Evolutionary conservation across 305 asterid genomes (phyloP).

Genomic region (Fraxinus sp.): DNA sequence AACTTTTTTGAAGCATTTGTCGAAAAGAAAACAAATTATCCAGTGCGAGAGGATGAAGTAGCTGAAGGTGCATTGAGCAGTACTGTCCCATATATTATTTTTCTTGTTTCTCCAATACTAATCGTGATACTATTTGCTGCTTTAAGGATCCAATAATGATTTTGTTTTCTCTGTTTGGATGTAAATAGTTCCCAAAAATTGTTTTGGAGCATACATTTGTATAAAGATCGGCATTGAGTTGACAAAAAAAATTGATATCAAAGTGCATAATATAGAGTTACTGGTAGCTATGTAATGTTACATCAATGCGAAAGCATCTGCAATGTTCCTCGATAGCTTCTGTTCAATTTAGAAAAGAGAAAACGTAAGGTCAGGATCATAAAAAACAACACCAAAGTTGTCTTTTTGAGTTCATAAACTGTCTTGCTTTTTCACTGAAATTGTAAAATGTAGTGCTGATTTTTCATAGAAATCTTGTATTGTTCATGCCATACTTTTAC

Average conservation of each 20-base stretch:
- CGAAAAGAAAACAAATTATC: conserved; percentile 40
- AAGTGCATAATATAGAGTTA: neutral
- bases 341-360: no score
- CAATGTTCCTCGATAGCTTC: neutral
- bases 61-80: conserved; percentile 52
- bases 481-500: neutral
- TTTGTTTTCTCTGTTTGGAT: neutral
- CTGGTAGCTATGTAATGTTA: neutral
- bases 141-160: conserved; percentile 22
- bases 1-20: conserved; percentile 79
- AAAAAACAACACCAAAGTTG: neutral
- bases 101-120: conserved; percentile 63
- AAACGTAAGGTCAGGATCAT: neutral
- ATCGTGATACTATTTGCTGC: conserved; percentile 52
- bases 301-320: neutral
- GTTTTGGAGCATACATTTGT: neutral
- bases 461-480: neutral
- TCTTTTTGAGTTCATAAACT: neutral
- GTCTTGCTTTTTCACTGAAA: neutral
- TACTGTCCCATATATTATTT: conserved; percentile 58
- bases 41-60: conserved; percentile 37
- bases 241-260: neutral
- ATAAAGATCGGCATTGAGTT: neutral
- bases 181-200: conserved; percentile 21
- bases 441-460: neutral